Percentiles rank a stretch among this genome's conserved stretches.
These are phyloP conservation scores for Zygosaccharomyces pseudobailii DNA, from an alignment of 1,139 yeast genomes.

Conservation along the genomic window DNA sequence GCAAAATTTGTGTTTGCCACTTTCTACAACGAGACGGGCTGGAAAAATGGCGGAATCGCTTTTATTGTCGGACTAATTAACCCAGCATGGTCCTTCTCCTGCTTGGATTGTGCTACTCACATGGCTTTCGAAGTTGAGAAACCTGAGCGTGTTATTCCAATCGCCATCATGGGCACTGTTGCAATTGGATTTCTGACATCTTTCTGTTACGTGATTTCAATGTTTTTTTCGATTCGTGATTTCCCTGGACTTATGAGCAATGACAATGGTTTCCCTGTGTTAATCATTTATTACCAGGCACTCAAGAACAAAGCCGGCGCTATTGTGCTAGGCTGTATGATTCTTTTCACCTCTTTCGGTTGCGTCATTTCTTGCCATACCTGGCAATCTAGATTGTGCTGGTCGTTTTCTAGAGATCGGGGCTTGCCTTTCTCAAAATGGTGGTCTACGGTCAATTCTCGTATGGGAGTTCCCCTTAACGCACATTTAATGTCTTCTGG, in stretches of 20 bases:
- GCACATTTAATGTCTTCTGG: slow-evolving; percentile 51
- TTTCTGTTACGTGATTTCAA: slow-evolving; percentile 53
- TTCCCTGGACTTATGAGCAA: slow-evolving; percentile 44
- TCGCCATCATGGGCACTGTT: slow-evolving; percentile 59
- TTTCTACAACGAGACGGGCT: slow-evolving; percentile 61
- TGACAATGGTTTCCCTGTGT: slow-evolving; percentile 56
- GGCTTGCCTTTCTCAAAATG: slow-evolving; percentile 48
- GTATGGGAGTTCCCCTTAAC: slow-evolving; percentile 46
- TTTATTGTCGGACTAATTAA: slow-evolving; percentile 62
- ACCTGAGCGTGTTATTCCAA: slow-evolving; percentile 58
- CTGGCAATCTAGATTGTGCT: slow-evolving; percentile 70
- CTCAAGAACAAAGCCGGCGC: slow-evolving; percentile 53
- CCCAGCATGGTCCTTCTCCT: slow-evolving; percentile 68
- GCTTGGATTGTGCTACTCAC: slow-evolving; percentile 65
- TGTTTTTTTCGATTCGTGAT: slow-evolving; percentile 57
- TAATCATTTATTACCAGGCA: slow-evolving; percentile 60
- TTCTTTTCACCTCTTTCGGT: slow-evolving; percentile 60
- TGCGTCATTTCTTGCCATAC: slow-evolving; percentile 70
- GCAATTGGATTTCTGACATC: slow-evolving; percentile 63
- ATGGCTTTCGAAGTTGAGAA: slow-evolving; percentile 62
- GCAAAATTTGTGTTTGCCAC: slow-evolving; percentile 58
- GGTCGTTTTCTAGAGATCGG: slow-evolving; percentile 73
- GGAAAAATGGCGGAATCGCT: slow-evolving; percentile 56
- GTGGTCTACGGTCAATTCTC: slow-evolving; percentile 45
- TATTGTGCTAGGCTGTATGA: slow-evolving; percentile 51